Evolutionary conservation across 2,329 filamentous ascomycete species (phyloP), one percentile per base, ranked within the genome.

Genomic region (Neonectria punicea): DNA sequence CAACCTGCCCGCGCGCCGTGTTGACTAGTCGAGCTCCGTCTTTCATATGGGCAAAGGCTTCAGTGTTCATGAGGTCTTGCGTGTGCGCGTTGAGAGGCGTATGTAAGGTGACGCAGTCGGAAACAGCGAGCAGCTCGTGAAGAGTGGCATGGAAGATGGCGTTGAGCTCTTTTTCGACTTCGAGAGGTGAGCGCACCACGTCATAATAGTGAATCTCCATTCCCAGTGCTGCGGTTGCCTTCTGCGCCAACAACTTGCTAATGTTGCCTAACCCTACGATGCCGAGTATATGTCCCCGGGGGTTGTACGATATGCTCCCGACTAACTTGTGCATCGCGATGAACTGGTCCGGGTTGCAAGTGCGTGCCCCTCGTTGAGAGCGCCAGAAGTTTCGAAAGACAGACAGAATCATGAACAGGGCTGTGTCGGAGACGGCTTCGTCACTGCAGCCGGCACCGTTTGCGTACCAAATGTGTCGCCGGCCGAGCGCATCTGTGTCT

Each of bases 191-290:
- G 0, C 77, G 70, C 0, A 75, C 71, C 5, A 76, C 74, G 34
- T 89, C 86, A 44, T 86, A 80, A 55, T 89, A 89, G 10, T 83
- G 75, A 16, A 88, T 82, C 7, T 81, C 75, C 86, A 89, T 88
- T 0, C 84, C 84, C n/a, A 87, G 78, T 0, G 81, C 82, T 0
- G 70, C 63, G 0, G 73, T 61, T 0, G 79, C 80, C 55, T 83
- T 88, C 54, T 82, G 75, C 0, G 85, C 85, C 2, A 88, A 77
- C 30, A 78, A 71, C 65, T 78, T 81, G 63, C 80, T 79, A 59
- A 83, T 83, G 25, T 83, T 82, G 4, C 69, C 86, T 1, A 88
- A 70, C 0, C 86, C 86, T 2, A 88, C 79, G 4, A 89, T 83
- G 1, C 86, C 86, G 0, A 89, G 77, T 1, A 81, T 72, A 51